Evolutionary conservation across 83 land plant species (phyloP), one percentile per base, ranked within the genome.

Genomic region (Picea mariana): DNA sequence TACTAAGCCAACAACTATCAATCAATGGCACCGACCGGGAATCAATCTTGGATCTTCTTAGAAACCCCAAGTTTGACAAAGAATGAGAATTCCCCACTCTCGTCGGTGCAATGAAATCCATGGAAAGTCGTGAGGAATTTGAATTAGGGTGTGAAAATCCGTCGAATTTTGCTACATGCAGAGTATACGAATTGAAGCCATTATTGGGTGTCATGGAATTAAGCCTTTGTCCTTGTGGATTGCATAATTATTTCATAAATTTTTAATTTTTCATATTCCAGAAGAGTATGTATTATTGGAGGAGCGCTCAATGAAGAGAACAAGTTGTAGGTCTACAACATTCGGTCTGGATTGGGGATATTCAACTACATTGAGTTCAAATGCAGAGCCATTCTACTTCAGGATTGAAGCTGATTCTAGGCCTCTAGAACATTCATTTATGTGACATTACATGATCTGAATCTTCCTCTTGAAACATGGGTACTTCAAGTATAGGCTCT

Each of bases 401-500:
- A 68, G 58, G 44, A 20, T 72, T 9, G 23, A 42, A 72, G 76
- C 26, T 2, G n/a, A 72, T 40, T 44, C 15, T 72, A 72, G 40
- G 40, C 40, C 40, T 38, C 40, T 38, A 38, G 40, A 38, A 38
- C 40, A 38, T 38, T 38, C 40, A 8, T 72, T 18, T 40, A 5
- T 42, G 76, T 42, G 76, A 72, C 42, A 72, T 44, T 42, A 44
- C 42, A 21, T 3, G 52, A 72, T 72, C 26, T n/a, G 58, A 44
- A 3, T 71, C 13, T 71, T 18, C 47, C 38, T 38, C 0, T 38
- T 38, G 0, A 38, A 38, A 38, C 40, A 38, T 38, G 40, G 40
- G 40, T 38, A 38, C 76, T 72, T 85, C 92, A 82, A 80, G 87
- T 16, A 80, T 67, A 9, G 78, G 86, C 64, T 71, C 78, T n/a